Evolutionary conservation across 768 basidiomycete genomes (phyloP).

Genomic region (Tulasnella sp.): DNA sequence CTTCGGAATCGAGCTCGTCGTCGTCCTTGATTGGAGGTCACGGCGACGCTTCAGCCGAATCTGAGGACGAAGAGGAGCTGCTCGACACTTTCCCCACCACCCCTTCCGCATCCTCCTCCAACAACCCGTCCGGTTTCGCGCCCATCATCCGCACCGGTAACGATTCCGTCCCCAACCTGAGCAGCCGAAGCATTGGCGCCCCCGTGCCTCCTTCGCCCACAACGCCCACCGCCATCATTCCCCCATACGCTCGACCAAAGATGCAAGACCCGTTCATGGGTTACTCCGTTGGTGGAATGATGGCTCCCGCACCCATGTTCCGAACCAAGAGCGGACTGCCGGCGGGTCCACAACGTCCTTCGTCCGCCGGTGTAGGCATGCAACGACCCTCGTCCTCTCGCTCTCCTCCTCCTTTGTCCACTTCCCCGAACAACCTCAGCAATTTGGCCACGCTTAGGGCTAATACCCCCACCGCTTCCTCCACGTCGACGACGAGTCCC

Average conservation of each 20-base stretch:
- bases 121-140: background rate
- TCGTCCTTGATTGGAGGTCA: conserved; percentile 21
- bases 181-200: background rate
- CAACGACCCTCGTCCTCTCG: background rate
- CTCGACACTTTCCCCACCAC: conserved; percentile 26
- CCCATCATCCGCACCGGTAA: conserved; percentile 11
- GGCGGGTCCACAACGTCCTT: background rate
- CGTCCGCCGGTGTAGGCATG: background rate
- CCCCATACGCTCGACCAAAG: background rate
- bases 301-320: conserved; percentile 21
- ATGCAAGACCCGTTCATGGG: background rate
- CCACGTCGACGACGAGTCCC: background rate
- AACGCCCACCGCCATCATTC: background rate
- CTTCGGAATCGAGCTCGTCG: conserved; percentile 24
- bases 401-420: background rate
- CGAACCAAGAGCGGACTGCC: background rate
- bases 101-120: background rate
- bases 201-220: background rate
- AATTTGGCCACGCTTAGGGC: background rate
- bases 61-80: conserved; percentile 22
- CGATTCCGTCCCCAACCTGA: background rate
- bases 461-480: background rate
- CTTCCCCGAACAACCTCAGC: background rate
- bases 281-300: conserved; percentile 21
- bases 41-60: conserved; percentile 17